Evolutionary conservation across 1,284 basidiomycete genomes (phyloP).

Genomic region (Ustilago loliicola): DNA sequence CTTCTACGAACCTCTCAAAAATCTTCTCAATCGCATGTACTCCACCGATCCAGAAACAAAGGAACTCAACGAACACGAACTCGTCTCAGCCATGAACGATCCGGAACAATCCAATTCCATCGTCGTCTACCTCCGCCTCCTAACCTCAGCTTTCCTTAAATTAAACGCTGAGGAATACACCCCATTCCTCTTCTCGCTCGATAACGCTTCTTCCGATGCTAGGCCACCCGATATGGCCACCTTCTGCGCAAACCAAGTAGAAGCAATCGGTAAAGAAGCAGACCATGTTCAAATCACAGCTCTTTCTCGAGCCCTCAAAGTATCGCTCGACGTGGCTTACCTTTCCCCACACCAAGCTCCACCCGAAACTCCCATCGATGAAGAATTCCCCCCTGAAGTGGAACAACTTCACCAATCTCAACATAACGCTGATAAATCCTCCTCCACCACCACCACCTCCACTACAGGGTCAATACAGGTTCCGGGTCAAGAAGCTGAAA

Average conservation of each 20-base stretch:
- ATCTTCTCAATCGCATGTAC: conserved; percentile 51
- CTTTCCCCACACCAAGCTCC: conserved; percentile 54
- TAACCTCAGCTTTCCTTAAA: conserved; percentile 61
- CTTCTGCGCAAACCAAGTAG: conserved; percentile 62
- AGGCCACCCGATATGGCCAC: conserved; percentile 51
- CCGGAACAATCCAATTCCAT: conserved; percentile 63
- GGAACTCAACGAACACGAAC: conserved; percentile 47
- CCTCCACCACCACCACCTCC: not conserved
- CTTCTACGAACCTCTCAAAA: conserved; percentile 61
- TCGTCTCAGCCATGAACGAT: conserved; percentile 62
- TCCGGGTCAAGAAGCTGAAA: conserved; percentile 35
- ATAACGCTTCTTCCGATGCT: conserved; percentile 12
- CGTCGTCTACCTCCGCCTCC: conserved; percentile 62
- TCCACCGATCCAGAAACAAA: conserved; percentile 45
- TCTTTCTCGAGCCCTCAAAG: conserved; percentile 54
- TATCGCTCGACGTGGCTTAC: conserved; percentile 63
- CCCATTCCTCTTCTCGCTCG: conserved; percentile 60
- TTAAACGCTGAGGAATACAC: conserved; percentile 59
- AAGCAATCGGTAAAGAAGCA: conserved; percentile 66
- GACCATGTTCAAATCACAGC: conserved; percentile 68
- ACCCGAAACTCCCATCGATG: conserved; percentile 44
- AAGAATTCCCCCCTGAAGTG: conserved; percentile 30
- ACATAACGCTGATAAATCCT: not conserved
- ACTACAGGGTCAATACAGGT: conserved; percentile 32
- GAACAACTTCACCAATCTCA: conserved; percentile 17